These are phyloP conservation scores for Talaromyces sp. DNA, from an alignment of 2,329 filamentous ascomycete species.

Conservation along the genomic window DNA sequence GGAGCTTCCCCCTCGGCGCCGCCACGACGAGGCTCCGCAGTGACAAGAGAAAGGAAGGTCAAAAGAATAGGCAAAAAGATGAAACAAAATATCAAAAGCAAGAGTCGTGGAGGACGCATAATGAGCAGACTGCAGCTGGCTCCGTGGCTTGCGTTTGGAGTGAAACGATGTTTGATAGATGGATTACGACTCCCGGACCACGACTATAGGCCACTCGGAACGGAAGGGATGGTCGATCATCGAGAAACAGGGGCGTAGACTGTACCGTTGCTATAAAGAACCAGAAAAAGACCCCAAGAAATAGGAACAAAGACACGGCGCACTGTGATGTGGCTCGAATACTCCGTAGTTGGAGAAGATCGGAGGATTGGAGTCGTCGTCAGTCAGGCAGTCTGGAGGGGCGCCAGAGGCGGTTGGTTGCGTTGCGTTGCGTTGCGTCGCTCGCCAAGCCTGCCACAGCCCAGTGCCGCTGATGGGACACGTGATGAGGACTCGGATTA, in stretches of 20 bases:
- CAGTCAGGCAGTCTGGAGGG: neutral
- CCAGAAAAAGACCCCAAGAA: neutral
- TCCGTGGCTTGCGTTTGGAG: neutral
- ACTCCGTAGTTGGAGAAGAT: neutral
- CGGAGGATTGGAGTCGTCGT: neutral
- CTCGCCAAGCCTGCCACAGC: neutral
- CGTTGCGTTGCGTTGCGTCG: neutral
- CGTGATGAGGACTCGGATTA: slow-evolving; percentile 5
- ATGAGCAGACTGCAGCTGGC: slow-evolving; percentile 20
- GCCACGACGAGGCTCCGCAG: slow-evolving; percentile 37
- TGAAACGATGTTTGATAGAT: neutral
- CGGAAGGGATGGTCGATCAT: slow-evolving; percentile 31
- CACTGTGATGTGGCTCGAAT: neutral
- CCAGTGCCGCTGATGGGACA: neutral
- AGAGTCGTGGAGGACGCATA: slow-evolving; percentile 49
- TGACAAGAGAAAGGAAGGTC: slow-evolving; percentile 47
- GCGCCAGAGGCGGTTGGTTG: neutral
- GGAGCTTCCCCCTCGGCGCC: slow-evolving; percentile 33
- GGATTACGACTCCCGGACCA: slow-evolving; percentile 28
- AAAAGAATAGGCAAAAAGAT: slow-evolving; percentile 49
- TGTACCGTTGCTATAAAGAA: slow-evolving; percentile 5
- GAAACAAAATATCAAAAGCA: slow-evolving; percentile 47
- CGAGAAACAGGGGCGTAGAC: slow-evolving; percentile 24
- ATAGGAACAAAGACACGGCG: neutral
- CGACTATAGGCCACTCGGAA: slow-evolving; percentile 31